Base-by-base conservation (phyloP, 768 basidiomycete genomes). In the Suillus subaureus region DNA sequence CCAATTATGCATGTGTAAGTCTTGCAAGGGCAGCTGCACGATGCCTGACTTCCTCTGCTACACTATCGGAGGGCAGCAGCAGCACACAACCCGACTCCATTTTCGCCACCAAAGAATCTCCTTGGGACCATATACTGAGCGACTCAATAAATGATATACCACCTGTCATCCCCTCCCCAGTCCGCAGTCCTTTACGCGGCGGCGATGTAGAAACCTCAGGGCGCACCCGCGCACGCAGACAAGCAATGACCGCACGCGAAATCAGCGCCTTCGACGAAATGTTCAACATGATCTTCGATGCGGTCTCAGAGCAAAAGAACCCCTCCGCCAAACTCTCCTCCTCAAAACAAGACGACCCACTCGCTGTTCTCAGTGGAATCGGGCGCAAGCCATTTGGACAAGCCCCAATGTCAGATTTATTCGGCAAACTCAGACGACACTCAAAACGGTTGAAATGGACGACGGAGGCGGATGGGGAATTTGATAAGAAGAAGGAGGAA, bases 401-500 rank as follows among this genome's bases (percentile, higher is more conserved):
- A 13, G 45, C 66, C 1, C 71, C 65, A 35, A 73, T 85, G 42
- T 77, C 79, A 33, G 87, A 89, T 62, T 71, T 91, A 18, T 85
- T 89, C 66, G 79, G 82, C 31, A 84, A 81, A 43, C 79, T 91
- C 39, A 84, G 86, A 23, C 80, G 82, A 21, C 83, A 83, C 57
- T 80, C 84, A 18, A 85, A 82, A 64, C 76, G 79, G 37, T 66
- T 81, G 64, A 82, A 83, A 68, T 85, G 84, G 82, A 82, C 85
- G 2, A 79, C 82, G 9, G 82, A 82, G 55, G 75, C 79, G 33
- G 81, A 86, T 62, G 83, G 88, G 64, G 79, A 83, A 60, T 77
- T 92, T 33, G 93, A 93, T 69, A 78, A 81, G 28, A 87, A 89
- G 72, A 89, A 88, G 73, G 92, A 92, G 67, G 84, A 86, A 64